These are phyloP conservation scores for Coriaria nepalensis DNA, from an alignment of 306 rosid genomes.

Conservation along the genomic window DNA sequence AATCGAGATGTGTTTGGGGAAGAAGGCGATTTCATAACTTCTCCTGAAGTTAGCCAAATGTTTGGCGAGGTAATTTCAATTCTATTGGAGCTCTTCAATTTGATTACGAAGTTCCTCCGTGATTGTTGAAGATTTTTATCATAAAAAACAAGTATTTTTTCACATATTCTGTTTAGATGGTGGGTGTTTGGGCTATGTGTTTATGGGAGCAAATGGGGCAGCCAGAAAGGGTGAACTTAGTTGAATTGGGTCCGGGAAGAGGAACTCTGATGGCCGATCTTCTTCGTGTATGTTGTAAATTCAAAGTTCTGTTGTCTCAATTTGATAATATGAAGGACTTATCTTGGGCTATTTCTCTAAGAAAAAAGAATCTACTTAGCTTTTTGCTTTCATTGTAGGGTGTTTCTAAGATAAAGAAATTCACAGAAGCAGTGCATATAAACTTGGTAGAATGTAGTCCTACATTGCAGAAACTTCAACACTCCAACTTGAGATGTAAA, in stretches of 20 bases:
- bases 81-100: neutral
- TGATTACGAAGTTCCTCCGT: neutral
- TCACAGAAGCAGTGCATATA: slow-evolving; percentile 51
- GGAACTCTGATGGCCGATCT: slow-evolving; percentile 95
- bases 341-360: neutral
- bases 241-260: slow-evolving; percentile 92
- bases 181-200: slow-evolving; percentile 96
- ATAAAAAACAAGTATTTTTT: slow-evolving; percentile 8
- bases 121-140: slow-evolving; percentile 5
- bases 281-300: slow-evolving; percentile 42
- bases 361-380: slow-evolving; percentile 3
- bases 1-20: slow-evolving; percentile 92
- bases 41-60: slow-evolving; percentile 99
- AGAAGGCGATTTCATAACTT: slow-evolving; percentile 83
- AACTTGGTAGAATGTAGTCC: slow-evolving; percentile 96
- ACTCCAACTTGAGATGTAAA: slow-evolving; percentile 52
- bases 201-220: slow-evolving; percentile 99
- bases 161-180: slow-evolving; percentile 38
- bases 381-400: slow-evolving; percentile 37
- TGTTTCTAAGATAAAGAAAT: slow-evolving; percentile 56
- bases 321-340: no score
- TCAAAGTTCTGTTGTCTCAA: no score
- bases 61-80: slow-evolving; percentile 59
- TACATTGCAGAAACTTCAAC: slow-evolving; percentile 67
- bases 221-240: slow-evolving; percentile 48